A percentile compares a stretch with the other conserved stretches of the same genome.
These are phyloP conservation scores for Boletus subparvulus DNA, from an alignment of 768 basidiomycete genomes.

Conservation along the genomic window DNA sequence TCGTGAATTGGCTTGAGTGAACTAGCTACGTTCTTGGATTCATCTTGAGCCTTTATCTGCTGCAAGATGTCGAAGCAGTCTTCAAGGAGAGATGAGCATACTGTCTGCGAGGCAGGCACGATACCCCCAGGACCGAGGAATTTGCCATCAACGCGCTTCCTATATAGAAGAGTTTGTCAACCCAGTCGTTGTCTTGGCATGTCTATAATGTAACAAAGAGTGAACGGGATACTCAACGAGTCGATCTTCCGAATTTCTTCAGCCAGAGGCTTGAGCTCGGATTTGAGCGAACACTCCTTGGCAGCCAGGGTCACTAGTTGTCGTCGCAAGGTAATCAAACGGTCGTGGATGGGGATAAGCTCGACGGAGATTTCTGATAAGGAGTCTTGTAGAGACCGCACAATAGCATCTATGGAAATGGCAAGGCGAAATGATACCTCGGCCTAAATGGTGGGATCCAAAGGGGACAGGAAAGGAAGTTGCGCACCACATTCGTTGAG, in stretches of 20 bases:
- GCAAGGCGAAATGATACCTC: neutral
- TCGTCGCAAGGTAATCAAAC: slow-evolving; percentile 82
- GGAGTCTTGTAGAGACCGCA: slow-evolving; percentile 77
- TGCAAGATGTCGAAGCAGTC: slow-evolving; percentile 95
- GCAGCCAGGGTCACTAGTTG: slow-evolving; percentile 87
- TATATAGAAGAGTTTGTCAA: slow-evolving; percentile 28
- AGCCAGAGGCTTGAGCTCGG: slow-evolving; percentile 84
- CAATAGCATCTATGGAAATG: slow-evolving; percentile 59
- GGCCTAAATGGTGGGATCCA: neutral
- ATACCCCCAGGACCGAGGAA: slow-evolving; percentile 89
- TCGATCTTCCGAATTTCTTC: slow-evolving; percentile 96
- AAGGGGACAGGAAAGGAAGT: slow-evolving; percentile 6
- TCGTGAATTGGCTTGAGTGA: slow-evolving; percentile 93
- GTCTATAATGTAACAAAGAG: slow-evolving; percentile 15
- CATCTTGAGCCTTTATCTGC: slow-evolving; percentile 92
- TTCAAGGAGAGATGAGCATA: slow-evolving; percentile 90
- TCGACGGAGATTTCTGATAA: slow-evolving; percentile 86
- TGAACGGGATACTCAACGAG: slow-evolving; percentile 69
- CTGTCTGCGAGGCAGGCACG: slow-evolving; percentile 88
- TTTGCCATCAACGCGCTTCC: slow-evolving; percentile 93
- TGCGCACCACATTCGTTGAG: slow-evolving; percentile 86
- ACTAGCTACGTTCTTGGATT: slow-evolving; percentile 81
- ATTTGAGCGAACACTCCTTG: slow-evolving; percentile 80
- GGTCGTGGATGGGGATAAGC: slow-evolving; percentile 87
- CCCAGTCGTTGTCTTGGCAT: slow-evolving; percentile 14